Evolutionary conservation across 2,329 filamentous ascomycete genomes (phyloP).

Genomic region (Fusarium protoensiforme): DNA sequence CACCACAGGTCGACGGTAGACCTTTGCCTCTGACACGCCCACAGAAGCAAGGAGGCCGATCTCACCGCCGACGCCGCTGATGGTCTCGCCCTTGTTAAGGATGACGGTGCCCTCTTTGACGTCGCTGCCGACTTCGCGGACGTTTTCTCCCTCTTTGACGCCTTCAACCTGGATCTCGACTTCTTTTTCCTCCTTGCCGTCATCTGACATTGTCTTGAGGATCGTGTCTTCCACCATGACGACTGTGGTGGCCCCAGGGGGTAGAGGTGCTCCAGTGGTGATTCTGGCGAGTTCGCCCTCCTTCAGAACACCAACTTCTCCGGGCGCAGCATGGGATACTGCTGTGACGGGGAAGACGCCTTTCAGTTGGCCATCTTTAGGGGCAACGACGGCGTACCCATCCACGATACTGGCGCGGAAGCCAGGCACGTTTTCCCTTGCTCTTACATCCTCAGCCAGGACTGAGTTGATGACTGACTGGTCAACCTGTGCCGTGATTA

Average conservation of each 20-base stretch:
- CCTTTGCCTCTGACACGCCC: conserved; percentile 75
- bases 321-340: conserved; percentile 85
- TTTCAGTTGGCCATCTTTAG: conserved; percentile 71
- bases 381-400: conserved; percentile 87
- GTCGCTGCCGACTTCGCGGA: conserved; percentile 92
- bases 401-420: conserved; percentile 97
- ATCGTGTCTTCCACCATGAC: conserved; percentile 94
- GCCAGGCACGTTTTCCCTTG: conserved; percentile 86
- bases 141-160: conserved; percentile 83
- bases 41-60: conserved; percentile 90
- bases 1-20: conserved; percentile 81
- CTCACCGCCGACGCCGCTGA: conserved; percentile 89
- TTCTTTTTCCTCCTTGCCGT: conserved; percentile 85
- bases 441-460: conserved; percentile 83
- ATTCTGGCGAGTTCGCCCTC: conserved; percentile 87
- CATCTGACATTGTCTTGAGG: conserved; percentile 78
- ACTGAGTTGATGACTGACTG: conserved; percentile 78
- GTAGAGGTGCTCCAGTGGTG: conserved; percentile 92
- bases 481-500: conserved; percentile 70
- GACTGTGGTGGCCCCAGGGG: conserved; percentile 87
- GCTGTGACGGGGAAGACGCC: conserved; percentile 88
- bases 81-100: conserved; percentile 80
- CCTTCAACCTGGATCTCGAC: conserved; percentile 86
- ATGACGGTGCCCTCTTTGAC: conserved; percentile 76
- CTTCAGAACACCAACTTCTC: conserved; percentile 71